phyloP scores from a whole-genome alignment of 2,329 filamentous ascomycete genomes.

The Nemania abortiva region DNA sequence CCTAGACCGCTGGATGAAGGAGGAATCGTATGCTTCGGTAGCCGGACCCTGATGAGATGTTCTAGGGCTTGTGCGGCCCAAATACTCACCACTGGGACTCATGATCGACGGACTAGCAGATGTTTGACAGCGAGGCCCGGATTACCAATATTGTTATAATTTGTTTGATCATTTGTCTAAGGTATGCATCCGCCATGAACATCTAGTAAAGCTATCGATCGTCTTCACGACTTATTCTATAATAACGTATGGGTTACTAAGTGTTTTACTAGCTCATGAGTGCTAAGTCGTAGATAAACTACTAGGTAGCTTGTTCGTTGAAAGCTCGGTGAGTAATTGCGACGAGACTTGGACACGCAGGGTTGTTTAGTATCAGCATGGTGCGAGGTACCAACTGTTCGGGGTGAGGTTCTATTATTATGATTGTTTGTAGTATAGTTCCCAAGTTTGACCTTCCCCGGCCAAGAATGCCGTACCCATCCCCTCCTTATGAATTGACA shows the following conservation, averaged over 20 bases:
- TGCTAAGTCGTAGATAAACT: not conserved
- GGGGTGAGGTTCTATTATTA: slow-evolving; percentile 29
- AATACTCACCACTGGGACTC: no score
- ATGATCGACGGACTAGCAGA: no score
- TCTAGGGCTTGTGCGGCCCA: no score
- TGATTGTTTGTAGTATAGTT: slow-evolving; percentile 9
- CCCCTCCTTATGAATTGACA: slow-evolving; percentile 22
- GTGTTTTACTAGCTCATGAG: not conserved
- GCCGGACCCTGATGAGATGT: no score
- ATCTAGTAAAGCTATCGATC: no score
- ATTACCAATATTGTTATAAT: no score
- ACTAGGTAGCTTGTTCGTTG: not conserved
- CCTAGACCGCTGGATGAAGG: no score
- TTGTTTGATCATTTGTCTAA: no score
- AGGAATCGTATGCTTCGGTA: no score
- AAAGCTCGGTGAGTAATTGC: not conserved
- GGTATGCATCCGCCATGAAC: no score
- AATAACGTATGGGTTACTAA: not conserved
- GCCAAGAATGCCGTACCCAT: not conserved
- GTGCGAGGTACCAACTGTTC: slow-evolving; percentile 15
- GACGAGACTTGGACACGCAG: not conserved
- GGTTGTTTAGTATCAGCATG: not conserved
- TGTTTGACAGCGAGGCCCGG: no score
- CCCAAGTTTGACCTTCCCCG: not conserved
- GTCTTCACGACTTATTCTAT: not conserved